phyloP scores from a whole-genome alignment of 441 rosid species.

The Bocquillonia castaneifolia region DNA sequence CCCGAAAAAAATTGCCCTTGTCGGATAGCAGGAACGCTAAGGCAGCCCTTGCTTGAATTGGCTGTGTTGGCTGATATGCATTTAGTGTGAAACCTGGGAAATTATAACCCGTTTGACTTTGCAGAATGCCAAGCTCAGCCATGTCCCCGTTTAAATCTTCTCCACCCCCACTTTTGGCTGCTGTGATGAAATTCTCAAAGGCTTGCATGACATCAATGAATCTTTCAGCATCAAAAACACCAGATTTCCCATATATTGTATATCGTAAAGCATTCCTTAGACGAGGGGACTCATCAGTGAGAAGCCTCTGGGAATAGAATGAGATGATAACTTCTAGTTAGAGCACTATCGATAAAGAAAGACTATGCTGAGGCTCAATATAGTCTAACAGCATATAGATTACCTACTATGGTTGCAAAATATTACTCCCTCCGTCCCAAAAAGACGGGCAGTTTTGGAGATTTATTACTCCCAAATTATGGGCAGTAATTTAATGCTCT shows the following conservation, averaged over 20 bases:
- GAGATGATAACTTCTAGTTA: slow-evolving; percentile 8
- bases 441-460: no score
- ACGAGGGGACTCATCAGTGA: slow-evolving; percentile 90
- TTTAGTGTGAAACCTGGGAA: slow-evolving; percentile 38
- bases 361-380: background rate
- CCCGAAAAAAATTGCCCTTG: slow-evolving; percentile 84
- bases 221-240: slow-evolving; percentile 95
- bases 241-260: slow-evolving; percentile 87
- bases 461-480: no score
- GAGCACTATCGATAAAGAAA: background rate
- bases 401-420: background rate
- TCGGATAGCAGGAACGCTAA: slow-evolving; percentile 81
- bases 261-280: slow-evolving; percentile 81
- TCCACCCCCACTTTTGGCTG: slow-evolving; percentile 99
- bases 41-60: slow-evolving; percentile 83
- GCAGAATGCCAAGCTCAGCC: slow-evolving; percentile 84
- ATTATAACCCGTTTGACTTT: slow-evolving; percentile 32
- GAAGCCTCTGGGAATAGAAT: slow-evolving; percentile 59
- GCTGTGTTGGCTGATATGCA: slow-evolving; percentile 47
- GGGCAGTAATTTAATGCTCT: no score
- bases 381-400: background rate
- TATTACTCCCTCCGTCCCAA: no score
- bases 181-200: slow-evolving; percentile 86
- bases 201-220: slow-evolving; percentile 99
- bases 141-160: slow-evolving; percentile 76